Evolutionary conservation across 176 grass and related monocot genomes (phyloP), one percentile per base, ranked within the genome.

Genomic region (Pharus latifolius): DNA sequence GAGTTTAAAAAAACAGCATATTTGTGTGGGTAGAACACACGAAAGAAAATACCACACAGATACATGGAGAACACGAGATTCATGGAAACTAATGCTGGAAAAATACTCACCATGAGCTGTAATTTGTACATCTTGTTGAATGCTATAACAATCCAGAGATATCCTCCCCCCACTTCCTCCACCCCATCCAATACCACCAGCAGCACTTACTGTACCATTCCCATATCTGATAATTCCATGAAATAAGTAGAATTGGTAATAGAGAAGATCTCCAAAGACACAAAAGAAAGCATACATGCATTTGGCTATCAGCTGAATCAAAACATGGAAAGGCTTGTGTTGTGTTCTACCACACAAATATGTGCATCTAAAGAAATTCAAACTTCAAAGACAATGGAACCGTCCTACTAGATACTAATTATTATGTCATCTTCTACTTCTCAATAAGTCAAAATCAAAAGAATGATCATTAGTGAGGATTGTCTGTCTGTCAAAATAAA

Each of bases 131-230:
- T 99, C 95, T 82, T 94, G 95, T 45, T 92, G 89, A 72, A 94
- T 91, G 49, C 87, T 99, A 76, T 99, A 94, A 79, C 82, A 91
- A 19, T 99, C 81, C 12, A 90, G 66, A 59, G 95, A 90, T 74
- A 99, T 91, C 52, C 95, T 90, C 41, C 95, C 95, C 45, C 95
- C 95, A 55, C 95, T 87, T 2, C 95, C 95, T 10, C 95, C 95
- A 64, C 90, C 90, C 86, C 89, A 99, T 81, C 95, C 95, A 88
- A 72, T 81, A 43, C 95, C 95, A 76, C 95, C 95, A 31, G 56
- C 72, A 78, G 95, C 87, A 94, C 95, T 94, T 72, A 99, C 91
- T n/a, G 78, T 88, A 49, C 95, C 95, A 84, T 88, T 94, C 70
- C 95, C 95, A 65, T 77, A 87, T 80, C 94, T 98, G 83, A 50